phyloP scores from a whole-genome alignment of 2,329 filamentous ascomycete species.

The Pseudogymnoascus sp. region DNA sequence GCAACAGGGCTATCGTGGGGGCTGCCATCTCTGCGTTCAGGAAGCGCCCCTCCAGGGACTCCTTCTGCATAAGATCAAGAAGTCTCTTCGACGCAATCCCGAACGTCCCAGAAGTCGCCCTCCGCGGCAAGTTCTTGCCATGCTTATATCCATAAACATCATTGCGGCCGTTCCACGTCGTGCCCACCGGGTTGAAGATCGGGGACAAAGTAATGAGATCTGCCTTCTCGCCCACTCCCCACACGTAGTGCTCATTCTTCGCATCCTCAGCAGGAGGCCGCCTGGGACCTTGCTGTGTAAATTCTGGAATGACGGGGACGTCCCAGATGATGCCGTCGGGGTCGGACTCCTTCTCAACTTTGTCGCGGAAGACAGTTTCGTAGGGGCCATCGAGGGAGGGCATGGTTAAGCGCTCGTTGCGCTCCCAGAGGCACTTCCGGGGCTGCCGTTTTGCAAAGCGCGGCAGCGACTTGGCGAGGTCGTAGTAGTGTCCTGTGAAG shows the following conservation, averaged over 20 bases:
- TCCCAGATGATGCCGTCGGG: slow-evolving; percentile 49
- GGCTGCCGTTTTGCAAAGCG: slow-evolving; percentile 59
- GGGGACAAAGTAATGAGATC: slow-evolving; percentile 58
- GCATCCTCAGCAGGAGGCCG: slow-evolving; percentile 48
- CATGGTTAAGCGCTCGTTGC: slow-evolving; percentile 64
- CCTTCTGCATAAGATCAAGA: slow-evolving; percentile 67
- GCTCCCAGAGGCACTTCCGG: slow-evolving; percentile 64
- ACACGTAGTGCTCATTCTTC: slow-evolving; percentile 58
- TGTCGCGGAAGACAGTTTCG: slow-evolving; percentile 55
- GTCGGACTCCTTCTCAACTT: slow-evolving; percentile 34
- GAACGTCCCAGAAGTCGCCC: slow-evolving; percentile 70
- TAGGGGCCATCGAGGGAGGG: slow-evolving; percentile 59
- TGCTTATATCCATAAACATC: slow-evolving; percentile 51
- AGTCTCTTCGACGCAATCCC: slow-evolving; percentile 63
- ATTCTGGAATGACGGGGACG: slow-evolving; percentile 47
- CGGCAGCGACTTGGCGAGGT: slow-evolving; percentile 59
- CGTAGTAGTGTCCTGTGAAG: slow-evolving; percentile 73
- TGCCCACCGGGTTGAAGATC: slow-evolving; percentile 67
- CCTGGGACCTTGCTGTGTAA: slow-evolving; percentile 52
- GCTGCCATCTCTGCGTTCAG: slow-evolving; percentile 76
- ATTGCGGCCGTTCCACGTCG: slow-evolving; percentile 62
- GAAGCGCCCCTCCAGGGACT: slow-evolving; percentile 64
- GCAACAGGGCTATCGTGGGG: slow-evolving; percentile 62
- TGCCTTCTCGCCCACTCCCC: slow-evolving; percentile 68
- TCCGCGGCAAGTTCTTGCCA: slow-evolving; percentile 47